Evolutionary conservation across 805 yeast genomes (phyloP), one percentile per base, ranked within the genome.

Genomic region (Debaryomyces castellii): DNA sequence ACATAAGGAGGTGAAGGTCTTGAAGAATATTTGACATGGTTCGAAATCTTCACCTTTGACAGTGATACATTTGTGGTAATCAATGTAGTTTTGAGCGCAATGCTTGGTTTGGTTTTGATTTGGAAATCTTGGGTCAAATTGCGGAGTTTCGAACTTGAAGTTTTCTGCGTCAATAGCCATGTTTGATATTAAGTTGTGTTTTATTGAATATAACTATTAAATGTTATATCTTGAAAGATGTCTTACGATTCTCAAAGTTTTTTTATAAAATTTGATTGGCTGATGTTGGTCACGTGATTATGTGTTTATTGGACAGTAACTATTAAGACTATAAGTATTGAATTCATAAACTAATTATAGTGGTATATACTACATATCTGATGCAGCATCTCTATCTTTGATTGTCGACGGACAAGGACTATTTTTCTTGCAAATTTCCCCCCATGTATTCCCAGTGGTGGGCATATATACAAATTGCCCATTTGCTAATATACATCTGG

Each of bases 21-120:
- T 86, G 83, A 82, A 88, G 78, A 94, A 94, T 60, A 88, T 91
- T 74, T 90, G 81, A 75, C 99, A 94, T 64, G 98, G 98, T 62
- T 91, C 96, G 66, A 94, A 94, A 51, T 91, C 98, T 76, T 92
- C 97, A 66, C 99, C 99, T 77, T 92, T 92, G 57, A 91, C 89
- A 63, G 84, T 87, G 67, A 94, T 82, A 79, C 99, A 94, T 74
- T 90, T 91, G 85, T 87, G 94, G 83, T 92, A 94, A 74, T 94
- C 99, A 63, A 94, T 89, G 77, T 92, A 94, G 59, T 92, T 81
- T 78, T 92, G 97, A 84, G 92, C 95, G 80, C 98, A 94, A 80
- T 92, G 97, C 77, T 87, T 90, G 63, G 97, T 89, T 76, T 92
- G 99, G 83, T 92, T 92, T 73, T 84, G 91, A 79, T 89, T 83